Evolutionary conservation across 2,329 filamentous ascomycete genomes (phyloP).

Genomic region (Cladosporium sp.): DNA sequence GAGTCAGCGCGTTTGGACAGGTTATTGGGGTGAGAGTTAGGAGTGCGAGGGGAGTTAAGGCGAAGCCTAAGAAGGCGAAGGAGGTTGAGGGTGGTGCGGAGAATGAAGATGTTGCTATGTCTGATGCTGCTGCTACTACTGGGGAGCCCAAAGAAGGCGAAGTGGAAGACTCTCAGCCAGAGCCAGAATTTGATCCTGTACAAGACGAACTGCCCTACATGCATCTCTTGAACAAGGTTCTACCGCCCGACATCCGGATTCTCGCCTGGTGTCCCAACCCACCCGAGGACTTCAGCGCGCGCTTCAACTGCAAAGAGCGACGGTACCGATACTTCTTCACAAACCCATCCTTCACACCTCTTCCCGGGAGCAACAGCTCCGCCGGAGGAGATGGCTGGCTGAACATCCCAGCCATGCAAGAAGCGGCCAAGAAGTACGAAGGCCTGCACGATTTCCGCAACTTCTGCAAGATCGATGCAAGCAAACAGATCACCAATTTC

Average conservation of each 20-base stretch:
- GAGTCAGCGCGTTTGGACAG: slow-evolving; percentile 95
- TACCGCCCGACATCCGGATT: slow-evolving; percentile 85
- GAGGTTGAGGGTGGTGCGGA: slow-evolving; percentile 20
- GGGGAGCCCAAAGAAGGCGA: slow-evolving; percentile 21
- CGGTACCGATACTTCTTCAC: slow-evolving; percentile 98
- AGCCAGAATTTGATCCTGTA: slow-evolving; percentile 61
- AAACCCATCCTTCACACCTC: slow-evolving; percentile 78
- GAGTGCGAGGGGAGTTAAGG: slow-evolving; percentile 59
- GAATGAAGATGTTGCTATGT: slow-evolving; percentile 21
- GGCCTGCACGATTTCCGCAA: slow-evolving; percentile 94
- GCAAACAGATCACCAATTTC: slow-evolving; percentile 87
- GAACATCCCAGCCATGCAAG: slow-evolving; percentile 81
- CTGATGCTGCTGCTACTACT: slow-evolving; percentile 10
- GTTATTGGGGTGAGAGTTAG: slow-evolving; percentile 82
- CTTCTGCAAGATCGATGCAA: slow-evolving; percentile 89
- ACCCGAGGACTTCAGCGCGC: slow-evolving; percentile 78
- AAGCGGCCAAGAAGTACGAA: slow-evolving; percentile 75
- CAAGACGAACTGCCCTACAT: slow-evolving; percentile 82
- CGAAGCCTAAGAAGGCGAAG: slow-evolving; percentile 22
- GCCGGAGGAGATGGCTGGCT: slow-evolving; percentile 67
- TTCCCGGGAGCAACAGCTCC: slow-evolving; percentile 42
- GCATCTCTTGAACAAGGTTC: slow-evolving; percentile 77
- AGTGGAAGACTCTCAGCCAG: slow-evolving; percentile 20
- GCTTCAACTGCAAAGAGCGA: slow-evolving; percentile 88
- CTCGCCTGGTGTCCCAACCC: slow-evolving; percentile 90